Base-by-base conservation (phyloP, 306 rosid genomes). In the Adenanthera pavonina region DNA sequence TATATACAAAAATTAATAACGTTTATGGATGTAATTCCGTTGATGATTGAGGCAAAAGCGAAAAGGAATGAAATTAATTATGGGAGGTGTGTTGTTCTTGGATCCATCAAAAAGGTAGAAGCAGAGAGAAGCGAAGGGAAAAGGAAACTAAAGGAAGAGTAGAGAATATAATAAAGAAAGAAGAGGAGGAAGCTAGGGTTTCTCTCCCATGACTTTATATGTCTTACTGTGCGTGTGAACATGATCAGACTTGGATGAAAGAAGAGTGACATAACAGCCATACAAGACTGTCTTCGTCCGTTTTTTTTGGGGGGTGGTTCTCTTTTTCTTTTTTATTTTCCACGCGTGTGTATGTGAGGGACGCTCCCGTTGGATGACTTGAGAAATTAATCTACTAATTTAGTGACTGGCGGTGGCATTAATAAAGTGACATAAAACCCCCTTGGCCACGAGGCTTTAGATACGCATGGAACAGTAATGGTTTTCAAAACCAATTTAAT, bases 101-200 rank as follows among this genome's bases (percentile, higher is more conserved):
- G 84, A 84, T 76, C 60, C 10, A 79, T 17, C n/a, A 36, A 84
- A 59, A 46, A 61, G 13, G 68, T 61, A 61, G 33, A 61, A 33
- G 67, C 67, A 30, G 67, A 60, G 67, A 60, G 67, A 16, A 34
- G 11, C 33, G 35, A 12, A 35, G 30, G 56, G 62, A 0, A 38
- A 2, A 38, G 34, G 13, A 16, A 51, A 46, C 3, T 8, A 6
- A 56, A 75, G 35, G 57, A 8, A 36, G 3, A 19, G 64, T 1
- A 57, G 35, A 9, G 64, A 19, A 57, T 35, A 49, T 81, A 84
- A 69, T 3, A 48, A 33, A 68, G 57, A 67, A n/a, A 3, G 20
- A 47, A 30, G 7, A 10, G 25, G 69, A 40, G 40, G 80, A 62
- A 14, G 79, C 7, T 82, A 82, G 81, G 83, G 86, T 78, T 78